phyloP scores from a whole-genome alignment of 768 basidiomycete genomes.

The Lactifluus hygrophoroides region DNA sequence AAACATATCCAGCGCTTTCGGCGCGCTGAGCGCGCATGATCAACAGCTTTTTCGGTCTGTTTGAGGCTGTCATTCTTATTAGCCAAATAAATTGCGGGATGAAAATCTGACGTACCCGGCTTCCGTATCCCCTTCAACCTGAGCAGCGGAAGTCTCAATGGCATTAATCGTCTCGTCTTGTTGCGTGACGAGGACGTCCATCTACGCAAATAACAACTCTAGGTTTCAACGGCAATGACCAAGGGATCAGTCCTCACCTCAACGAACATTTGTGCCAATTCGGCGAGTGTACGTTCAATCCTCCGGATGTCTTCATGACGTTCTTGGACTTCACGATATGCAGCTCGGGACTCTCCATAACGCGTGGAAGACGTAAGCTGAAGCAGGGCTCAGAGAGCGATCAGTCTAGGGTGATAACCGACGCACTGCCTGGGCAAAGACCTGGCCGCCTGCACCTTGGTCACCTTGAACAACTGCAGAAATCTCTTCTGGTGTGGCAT shows the following conservation, averaged over 20 bases:
- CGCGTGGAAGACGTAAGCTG: constrained; percentile 69
- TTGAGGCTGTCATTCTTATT: constrained; percentile 34
- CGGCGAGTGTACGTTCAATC: constrained; percentile 82
- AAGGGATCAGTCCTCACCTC: constrained; percentile 43
- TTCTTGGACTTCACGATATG: constrained; percentile 82
- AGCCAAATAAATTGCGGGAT: neutral
- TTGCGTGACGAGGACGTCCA: constrained; percentile 69
- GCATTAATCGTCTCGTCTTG: constrained; percentile 67
- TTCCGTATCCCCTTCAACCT: constrained; percentile 60
- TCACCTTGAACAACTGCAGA: constrained; percentile 81
- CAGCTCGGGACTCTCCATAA: constrained; percentile 76
- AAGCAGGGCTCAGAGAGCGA: neutral
- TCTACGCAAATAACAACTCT: constrained; percentile 34
- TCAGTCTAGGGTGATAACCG: neutral
- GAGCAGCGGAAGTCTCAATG: constrained; percentile 53
- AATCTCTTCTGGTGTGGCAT: constrained; percentile 86
- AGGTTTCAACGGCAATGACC: neutral
- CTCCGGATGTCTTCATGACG: constrained; percentile 77
- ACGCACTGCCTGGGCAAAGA: constrained; percentile 81
- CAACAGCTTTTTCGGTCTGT: constrained; percentile 60
- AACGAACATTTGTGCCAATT: constrained; percentile 80
- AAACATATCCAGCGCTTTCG: constrained; percentile 87
- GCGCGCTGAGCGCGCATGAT: constrained; percentile 59
- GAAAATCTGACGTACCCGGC: constrained; percentile 45
- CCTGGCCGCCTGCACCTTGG: constrained; percentile 55